A percentile compares a stretch with the other conserved stretches of the same genome.
These are phyloP conservation scores for Aegilops sharonensis DNA, from an alignment of 176 grass and related monocot genomes.

Conservation along the genomic window DNA sequence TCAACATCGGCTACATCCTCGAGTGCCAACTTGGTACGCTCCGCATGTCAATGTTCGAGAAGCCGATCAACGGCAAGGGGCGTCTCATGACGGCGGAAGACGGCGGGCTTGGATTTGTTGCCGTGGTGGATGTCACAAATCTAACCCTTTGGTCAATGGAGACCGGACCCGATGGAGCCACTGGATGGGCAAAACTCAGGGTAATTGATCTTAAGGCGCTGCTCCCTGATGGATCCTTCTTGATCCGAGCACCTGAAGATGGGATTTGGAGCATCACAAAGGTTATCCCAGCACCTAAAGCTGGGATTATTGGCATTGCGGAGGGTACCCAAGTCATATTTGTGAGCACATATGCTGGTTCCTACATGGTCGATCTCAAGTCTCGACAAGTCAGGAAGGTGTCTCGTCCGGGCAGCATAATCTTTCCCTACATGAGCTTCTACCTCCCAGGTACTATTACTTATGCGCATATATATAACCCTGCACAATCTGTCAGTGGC, in stretches of 20 bases:
- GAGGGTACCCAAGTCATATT: conserved; percentile 3
- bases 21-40: not conserved
- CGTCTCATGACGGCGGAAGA: not conserved
- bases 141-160: not conserved
- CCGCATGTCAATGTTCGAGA: not conserved
- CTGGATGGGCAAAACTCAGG: not conserved
- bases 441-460: conserved; percentile 1
- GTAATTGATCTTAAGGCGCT: not conserved
- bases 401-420: not conserved
- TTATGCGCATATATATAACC: not conserved
- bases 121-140: not conserved
- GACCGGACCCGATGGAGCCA: not conserved
- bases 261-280: not conserved
- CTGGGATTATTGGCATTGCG: not conserved
- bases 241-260: not conserved
- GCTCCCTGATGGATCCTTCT: not conserved
- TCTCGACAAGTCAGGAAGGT: not conserved
- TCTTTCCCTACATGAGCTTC: conserved; percentile 9
- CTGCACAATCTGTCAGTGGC: not conserved
- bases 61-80: not conserved
- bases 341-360: not conserved
- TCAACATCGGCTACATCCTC: not conserved
- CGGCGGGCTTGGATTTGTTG: not conserved
- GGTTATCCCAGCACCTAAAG: too few relatives aligned
- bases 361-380: not conserved